Evolutionary conservation across 805 yeast genomes (phyloP).

Genomic region (Komagataella pastoris): DNA sequence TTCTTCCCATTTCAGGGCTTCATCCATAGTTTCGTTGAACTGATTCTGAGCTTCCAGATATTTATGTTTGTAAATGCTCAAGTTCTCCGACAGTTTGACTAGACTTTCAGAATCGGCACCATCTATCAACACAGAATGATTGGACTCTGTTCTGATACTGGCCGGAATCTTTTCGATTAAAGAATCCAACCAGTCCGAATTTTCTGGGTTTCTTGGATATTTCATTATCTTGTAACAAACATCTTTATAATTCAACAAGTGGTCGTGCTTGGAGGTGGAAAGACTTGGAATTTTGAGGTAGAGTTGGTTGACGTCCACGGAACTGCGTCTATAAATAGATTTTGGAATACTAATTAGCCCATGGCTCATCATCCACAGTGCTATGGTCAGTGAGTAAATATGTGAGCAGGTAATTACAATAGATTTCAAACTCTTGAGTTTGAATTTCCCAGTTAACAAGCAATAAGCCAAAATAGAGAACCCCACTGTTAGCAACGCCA

Average conservation of each 20-base stretch:
- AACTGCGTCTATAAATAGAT: constrained; percentile 6
- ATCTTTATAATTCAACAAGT: not conserved
- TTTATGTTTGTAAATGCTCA: not conserved
- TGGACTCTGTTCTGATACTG: not conserved
- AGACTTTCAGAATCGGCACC: not conserved
- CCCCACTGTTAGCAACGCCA: constrained; percentile 38
- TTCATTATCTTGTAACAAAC: not conserved
- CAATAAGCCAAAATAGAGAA: constrained; percentile 46
- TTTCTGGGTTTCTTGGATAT: constrained; percentile 1
- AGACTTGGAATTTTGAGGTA: not conserved
- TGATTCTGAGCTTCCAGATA: not conserved
- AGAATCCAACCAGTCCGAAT: constrained; percentile 1
- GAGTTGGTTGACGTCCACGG: not conserved
- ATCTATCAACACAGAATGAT: not conserved
- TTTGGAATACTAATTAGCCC: constrained; percentile 64
- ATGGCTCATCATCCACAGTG: constrained; percentile 78
- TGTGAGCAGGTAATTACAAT: constrained; percentile 68
- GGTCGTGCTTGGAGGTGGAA: not conserved
- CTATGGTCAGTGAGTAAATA: constrained; percentile 59
- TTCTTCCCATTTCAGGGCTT: not conserved
- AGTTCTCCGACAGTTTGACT: not conserved
- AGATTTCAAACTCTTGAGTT: constrained; percentile 40
- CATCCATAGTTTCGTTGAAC: not conserved
- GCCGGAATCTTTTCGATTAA: not conserved
- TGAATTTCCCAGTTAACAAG: constrained; percentile 26